Evolutionary conservation across 192 early-diverging fungal genomes (phyloP), one percentile per base, ranked within the genome.

Genomic region (Paraglomus brasilianum): DNA sequence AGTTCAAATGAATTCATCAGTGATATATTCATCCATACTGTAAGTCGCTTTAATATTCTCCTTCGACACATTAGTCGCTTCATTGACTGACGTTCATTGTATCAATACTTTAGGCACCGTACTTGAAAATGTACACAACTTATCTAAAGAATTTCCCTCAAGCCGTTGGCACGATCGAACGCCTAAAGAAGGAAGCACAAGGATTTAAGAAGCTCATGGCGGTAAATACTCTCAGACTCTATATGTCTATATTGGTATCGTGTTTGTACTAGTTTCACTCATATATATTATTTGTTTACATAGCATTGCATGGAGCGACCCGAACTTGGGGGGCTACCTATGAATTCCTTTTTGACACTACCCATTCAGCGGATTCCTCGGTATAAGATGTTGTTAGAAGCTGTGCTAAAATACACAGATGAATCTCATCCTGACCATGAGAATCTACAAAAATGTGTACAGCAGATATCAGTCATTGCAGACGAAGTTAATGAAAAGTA

Each of bases 361-460:
- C 95, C 95, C 0, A 86, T 96, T 6, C 95, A 97, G 76, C 87
- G 95, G 8, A 82, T 97, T 53, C 94, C 94, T 13, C 89, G 94
- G 62, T 97, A 95, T 77, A 87, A 87, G 66, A 71, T 97, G 66
- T 82, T 95, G 53, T 79, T 94, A 9, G 82, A 87, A 45, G 86
- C 89, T 49, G 75, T 97, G 11, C 78, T 92, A 1, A 78, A 83
- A 67, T 78, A 83, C 76, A 95, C 93, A 1, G 83, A 85, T 13
- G 59, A 62, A 0, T 79, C 75, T 41, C 93, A 96, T 73, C 87
- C 89, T 4, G 94, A 94, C 77, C 84, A 91, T 51, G 71, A 77
- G 30, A 69, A 79, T 36, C 82, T 95, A 40, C 71, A 72, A 45
- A 62, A 65, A 10, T 93, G 92, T 0, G 71, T 84, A 24, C 85